Base-by-base conservation (phyloP, 257 asterid genomes). In the Cynanchum wilfordii region DNA sequence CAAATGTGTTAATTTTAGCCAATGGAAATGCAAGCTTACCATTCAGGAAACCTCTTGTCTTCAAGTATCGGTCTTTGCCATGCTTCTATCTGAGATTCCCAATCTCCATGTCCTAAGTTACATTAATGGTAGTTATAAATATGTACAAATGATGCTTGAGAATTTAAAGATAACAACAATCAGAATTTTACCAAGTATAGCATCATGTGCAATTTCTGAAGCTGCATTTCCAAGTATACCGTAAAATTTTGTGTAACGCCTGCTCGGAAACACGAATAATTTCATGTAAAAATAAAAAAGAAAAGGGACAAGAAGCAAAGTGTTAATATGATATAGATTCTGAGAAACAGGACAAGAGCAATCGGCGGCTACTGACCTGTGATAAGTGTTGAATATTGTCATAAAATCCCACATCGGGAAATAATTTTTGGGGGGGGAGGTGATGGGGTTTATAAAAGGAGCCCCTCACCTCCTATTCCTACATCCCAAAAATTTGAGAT, bases 31-130 rank as follows among this genome's bases (percentile, higher is more conserved):
- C 72, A 78, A 56, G 64, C 78, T 77, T 76, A 89, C 99, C 99
- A 91, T 79, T 89, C 96, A 47, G 97, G 97, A 82, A 88, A 82
- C 70, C 93, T 85, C 82, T 81, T 84, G 89, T 94, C 97, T 78
- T 85, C 96, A 66, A 91, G 92, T 67, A 91, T 85, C 50, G 99
- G 97, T 62, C 84, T 86, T 77, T 94, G 97, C 99, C 99, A 94
- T 56, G 84, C 89, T 78, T 91, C 99, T 40, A 89, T 88, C 72
- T 88, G 89, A 69, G 96, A 84, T 76, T 94, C 97, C 98, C 98
- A 94, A 38, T 68, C 79, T 69, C 64, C 80, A 57, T 88, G 90
- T 78, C 79, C 98, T 94, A 78, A 27, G 67, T 70, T 79, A 77
- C 73, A 50, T 66, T 57, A 30, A 40, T 36, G 68, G 59, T 67